Evolutionary conservation across 306 rosid species (phyloP), one percentile per base, ranked within the genome.

Genomic region (Elaeagnus macrophylla): DNA sequence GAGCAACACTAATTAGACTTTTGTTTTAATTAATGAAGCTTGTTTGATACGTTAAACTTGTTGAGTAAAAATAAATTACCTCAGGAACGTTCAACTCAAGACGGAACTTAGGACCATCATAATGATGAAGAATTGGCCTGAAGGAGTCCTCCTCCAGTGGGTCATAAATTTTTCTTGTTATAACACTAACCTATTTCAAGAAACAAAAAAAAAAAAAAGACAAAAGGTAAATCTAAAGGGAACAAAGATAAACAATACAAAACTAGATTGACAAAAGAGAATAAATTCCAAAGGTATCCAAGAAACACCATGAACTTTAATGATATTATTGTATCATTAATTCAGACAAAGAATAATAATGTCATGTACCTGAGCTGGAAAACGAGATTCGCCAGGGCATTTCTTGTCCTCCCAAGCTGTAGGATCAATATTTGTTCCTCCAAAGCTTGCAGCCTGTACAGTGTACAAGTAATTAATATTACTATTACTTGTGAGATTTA

Each of bases 401-500:
- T 86, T 91, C 72, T 84, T 91, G 66, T 91, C 96, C 71, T 86
- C 96, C 97, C 97, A 91, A 51, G 97, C 97, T 8, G 81, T 68
- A 10, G 96, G 93, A 75, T 91, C 97, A 62, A 86, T 86, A 66
- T 91, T 91, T 13, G 84, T 70, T 48, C 97, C 96, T 40, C 97
- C 97, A 76, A 84, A 86, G 69, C 96, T 79, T 48, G 94, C 83
- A 74, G 97, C 97, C 97, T 90, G 57, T 46, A 68, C 9, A 48
- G 55, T 36, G 1, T 4, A 48, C 16, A 8, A 32, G 14, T 14
- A 51, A 12, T 2, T 2, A 44, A 6, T 44, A 9, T 44, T 7
- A 5, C 17, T n/a, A 1, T 48, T 14, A 15, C 32, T 14, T 7
- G 6, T 19, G 6, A 1, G 20, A 20, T 37, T 8, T 8, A 50